These are phyloP conservation scores for Polyporus arcularius DNA, from an alignment of 768 basidiomycete species.

Conservation along the genomic window DNA sequence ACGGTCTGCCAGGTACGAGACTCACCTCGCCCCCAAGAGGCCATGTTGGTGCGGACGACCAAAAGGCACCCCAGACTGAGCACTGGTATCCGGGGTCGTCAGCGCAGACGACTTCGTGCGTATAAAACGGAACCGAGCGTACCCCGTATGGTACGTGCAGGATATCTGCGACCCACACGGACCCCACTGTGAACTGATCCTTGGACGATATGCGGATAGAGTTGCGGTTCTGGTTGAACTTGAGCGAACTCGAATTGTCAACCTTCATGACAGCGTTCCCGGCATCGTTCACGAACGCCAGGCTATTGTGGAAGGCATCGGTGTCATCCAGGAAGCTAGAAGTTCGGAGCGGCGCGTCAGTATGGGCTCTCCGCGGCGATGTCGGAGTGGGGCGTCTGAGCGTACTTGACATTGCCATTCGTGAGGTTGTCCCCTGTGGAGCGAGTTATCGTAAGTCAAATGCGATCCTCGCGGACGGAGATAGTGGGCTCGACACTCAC, in stretches of 20 bases:
- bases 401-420: slow-evolving; percentile 60
- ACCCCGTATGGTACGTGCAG: slow-evolving; percentile 67
- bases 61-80: slow-evolving; percentile 73
- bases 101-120: background rate
- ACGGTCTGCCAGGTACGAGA: background rate
- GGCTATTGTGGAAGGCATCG: slow-evolving; percentile 46
- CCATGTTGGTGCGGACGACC: slow-evolving; percentile 57
- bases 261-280: slow-evolving; percentile 78
- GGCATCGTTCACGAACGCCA: slow-evolving; percentile 65
- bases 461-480: slow-evolving; percentile 3
- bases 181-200: slow-evolving; percentile 57
- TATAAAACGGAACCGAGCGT: slow-evolving; percentile 25
- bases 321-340: slow-evolving; percentile 48
- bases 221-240: slow-evolving; percentile 58
- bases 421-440: slow-evolving; percentile 66
- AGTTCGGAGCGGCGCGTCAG: background rate
- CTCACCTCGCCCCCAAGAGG: slow-evolving; percentile 57
- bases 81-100: slow-evolving; percentile 44
- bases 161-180: slow-evolving; percentile 66
- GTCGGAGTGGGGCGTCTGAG: background rate
- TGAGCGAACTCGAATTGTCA: slow-evolving; percentile 63
- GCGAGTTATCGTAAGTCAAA: background rate
- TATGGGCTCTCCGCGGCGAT: background rate
- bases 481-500: slow-evolving; percentile 36
- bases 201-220: slow-evolving; percentile 63